Conservation (phyloP, 257 asterid species). For the Orobanche coerulescens region DNA sequence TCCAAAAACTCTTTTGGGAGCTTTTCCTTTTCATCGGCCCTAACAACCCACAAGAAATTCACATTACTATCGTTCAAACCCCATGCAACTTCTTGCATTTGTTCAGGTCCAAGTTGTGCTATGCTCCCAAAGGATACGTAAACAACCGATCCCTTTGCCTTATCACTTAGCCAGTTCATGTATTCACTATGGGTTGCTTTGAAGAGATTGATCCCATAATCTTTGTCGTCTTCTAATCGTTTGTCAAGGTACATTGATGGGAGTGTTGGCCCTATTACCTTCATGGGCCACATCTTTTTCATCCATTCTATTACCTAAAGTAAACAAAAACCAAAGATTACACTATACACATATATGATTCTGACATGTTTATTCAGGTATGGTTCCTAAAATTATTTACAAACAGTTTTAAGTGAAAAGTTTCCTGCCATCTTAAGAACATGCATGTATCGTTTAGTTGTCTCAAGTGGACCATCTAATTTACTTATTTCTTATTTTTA, state of each 20-base stretch:
- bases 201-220: conserved; percentile 7
- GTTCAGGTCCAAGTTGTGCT: neutral
- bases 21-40: conserved; percentile 21
- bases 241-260: conserved; percentile 22
- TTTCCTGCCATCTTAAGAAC: too few species aligned
- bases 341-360: too few species aligned
- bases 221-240: conserved; percentile 18
- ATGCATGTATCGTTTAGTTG: too few species aligned
- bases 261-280: conserved; percentile 21
- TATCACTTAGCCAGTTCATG: conserved; percentile 15
- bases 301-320: conserved; percentile 17
- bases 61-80: conserved; percentile 7
- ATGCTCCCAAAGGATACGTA: conserved; percentile 26
- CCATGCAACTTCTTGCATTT: conserved; percentile 20
- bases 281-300: neutral
- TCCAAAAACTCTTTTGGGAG: conserved; percentile 2
- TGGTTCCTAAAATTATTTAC: too few species aligned
- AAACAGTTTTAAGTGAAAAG: too few species aligned
- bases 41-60: conserved; percentile 31
- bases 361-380: too few species aligned
- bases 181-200: neutral
- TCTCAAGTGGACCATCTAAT: too few species aligned
- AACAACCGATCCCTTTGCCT: conserved; percentile 13
- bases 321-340: too few species aligned
- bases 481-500: too few species aligned